phyloP scores from a whole-genome alignment of 805 yeast genomes.

The Yamadazyma ubonensis region DNA sequence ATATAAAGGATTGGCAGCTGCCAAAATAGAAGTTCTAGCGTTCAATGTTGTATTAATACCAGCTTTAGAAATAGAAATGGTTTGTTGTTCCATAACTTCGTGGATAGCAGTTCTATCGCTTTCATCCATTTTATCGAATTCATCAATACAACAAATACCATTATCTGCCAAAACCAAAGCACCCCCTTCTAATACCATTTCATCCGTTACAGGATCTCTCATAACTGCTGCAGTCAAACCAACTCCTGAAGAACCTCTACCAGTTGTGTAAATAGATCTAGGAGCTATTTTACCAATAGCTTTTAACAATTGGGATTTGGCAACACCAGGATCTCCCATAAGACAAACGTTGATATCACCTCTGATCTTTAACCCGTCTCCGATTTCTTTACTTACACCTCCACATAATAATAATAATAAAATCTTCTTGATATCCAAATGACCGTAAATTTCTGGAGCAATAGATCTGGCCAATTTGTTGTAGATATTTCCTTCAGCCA shows the following conservation, averaged over 20 bases:
- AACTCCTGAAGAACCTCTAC: slow-evolving; percentile 98
- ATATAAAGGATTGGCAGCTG: slow-evolving; percentile 97
- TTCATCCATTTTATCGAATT: slow-evolving; percentile 98
- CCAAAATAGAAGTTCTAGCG: slow-evolving; percentile 92
- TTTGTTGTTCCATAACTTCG: slow-evolving; percentile 99
- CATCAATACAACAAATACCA: slow-evolving; percentile 98
- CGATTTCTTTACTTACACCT: slow-evolving; percentile 91
- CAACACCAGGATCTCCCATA: slow-evolving; percentile 99
- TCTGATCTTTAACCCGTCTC: slow-evolving; percentile 96
- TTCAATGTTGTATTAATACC: slow-evolving; percentile 95
- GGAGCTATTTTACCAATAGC: slow-evolving; percentile 92
- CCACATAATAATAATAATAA: slow-evolving; percentile 82
- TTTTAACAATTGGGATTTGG: slow-evolving; percentile 92
- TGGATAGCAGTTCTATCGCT: slow-evolving; percentile 95
- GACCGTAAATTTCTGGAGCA: slow-evolving; percentile 98
- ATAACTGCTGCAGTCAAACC: slow-evolving; percentile 98
- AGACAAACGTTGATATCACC: slow-evolving; percentile 95
- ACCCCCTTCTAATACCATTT: slow-evolving; percentile 97
- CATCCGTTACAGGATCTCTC: slow-evolving; percentile 99
- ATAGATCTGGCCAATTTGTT: slow-evolving; percentile 79
- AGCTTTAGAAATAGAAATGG: slow-evolving; percentile 95
- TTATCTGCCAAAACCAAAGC: slow-evolving; percentile 95
- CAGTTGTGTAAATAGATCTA: slow-evolving; percentile 95
- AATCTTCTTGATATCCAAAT: slow-evolving; percentile 90
- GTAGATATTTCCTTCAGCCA: slow-evolving; percentile 65